Evolutionary conservation across 1,284 basidiomycete genomes (phyloP), one percentile per base, ranked within the genome.

Genomic region (Melampsora medusae): DNA sequence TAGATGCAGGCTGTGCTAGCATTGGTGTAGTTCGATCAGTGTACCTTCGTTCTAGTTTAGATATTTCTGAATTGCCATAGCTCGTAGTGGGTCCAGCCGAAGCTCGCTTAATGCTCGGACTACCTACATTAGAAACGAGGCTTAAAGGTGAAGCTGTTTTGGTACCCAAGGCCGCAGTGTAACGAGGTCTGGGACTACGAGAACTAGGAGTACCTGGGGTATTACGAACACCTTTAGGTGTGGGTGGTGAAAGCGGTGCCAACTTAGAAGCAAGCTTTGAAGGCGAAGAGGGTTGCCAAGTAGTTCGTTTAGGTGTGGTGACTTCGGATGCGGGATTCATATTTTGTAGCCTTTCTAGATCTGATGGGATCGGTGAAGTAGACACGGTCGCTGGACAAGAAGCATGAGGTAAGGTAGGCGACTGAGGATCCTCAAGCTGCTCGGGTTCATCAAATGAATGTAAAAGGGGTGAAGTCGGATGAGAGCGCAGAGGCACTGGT

Each of bases 231-330:
- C 42, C 42, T 53, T 62, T 64, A 14, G 53, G 33, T 35, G 65
- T 22, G 16, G 48, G 33, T 14, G 49, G 22, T 25, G 65, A 67
- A 48, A 64, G 56, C 16, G 72, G 72, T 9, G 53, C 65, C 9
- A 75, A 56, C 53, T 75, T 75, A 28, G 72, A 75, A 33, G 65
- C 65, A 64, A 75, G 16, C 14, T 56, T 75, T 12, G 72, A 65
- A 4, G 72, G 72, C 7, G 72, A 75, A 5, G 53, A 56, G 17
- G 72, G 31, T 16, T 67, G 49, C 72, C 72, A 75, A 60, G 72
- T 33, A 17, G 25, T 3, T 48, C 22, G 49, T 4, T 67, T 67
- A 4, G 62, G 56, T 46, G 60, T 38, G 25, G n/a, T 60, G 5
- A 42, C 19, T 46, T 69, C 68, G 7, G 61, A 33, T 19, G 50